Base-by-base conservation (phyloP, 495 filamentous ascomycete genomes). In the Jackrogersella minutella region DNA sequence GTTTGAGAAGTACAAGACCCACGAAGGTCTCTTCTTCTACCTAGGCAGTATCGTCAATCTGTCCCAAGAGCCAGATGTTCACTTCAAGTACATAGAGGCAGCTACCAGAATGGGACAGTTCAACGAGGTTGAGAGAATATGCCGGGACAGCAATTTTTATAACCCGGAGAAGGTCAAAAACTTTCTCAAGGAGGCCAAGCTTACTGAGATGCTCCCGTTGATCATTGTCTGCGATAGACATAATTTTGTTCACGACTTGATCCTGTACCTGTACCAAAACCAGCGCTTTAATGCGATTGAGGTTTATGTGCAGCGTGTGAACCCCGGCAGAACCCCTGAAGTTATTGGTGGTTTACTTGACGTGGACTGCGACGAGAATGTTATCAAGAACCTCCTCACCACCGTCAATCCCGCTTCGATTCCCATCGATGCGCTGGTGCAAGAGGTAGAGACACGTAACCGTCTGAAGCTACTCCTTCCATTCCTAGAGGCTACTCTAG, bases 211-310 rank as follows among this genome's bases (percentile, higher is more conserved):
- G 79, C 84, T 98, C 41, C 96, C 96, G 13, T 82, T 99, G 58
- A 98, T 99, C 80, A 96, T 98, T 72, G 96, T 99, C 64, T 98
- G 96, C 79, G 96, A 99, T 70, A 92, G 93, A 14, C 97, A 96
- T 85, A 96, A 97, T 81, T 94, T 99, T 74, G 92, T 97, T 58
- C 96, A 99, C 71, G 96, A 99, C 74, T 76, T 99, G 71, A 91
- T 99, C 22, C 85, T 98, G 19, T 98, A 97, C 77, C 91, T 99
- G 21, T 99, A 98, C 82, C 93, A 97, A 79, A 97, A 97, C 79
- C 95, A 98, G 77, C 96, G 97, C 73, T 99, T 96, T 89, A 96
- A 97, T 81, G 97, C 96, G 11, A 99, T 99, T 66, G 96, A 99
- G 79, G 88, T 96, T 49, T 99, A 99, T 69, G 96, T 99, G n/a